phyloP scores from a whole-genome alignment of 2,329 filamentous ascomycete species.

The Verticillium isaacii region DNA sequence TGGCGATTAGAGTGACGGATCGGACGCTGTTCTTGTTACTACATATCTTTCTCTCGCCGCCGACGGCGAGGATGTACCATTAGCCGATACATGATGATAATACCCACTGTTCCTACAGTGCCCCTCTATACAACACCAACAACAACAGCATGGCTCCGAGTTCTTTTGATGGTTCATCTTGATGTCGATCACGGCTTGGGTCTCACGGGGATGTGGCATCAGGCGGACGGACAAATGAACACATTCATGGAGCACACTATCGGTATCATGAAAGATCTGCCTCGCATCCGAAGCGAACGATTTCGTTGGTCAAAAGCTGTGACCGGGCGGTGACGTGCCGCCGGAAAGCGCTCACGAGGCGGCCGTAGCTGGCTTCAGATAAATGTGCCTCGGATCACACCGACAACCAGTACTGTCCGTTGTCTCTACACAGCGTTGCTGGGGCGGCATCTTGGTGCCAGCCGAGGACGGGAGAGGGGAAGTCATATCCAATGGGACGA shows the following conservation, averaged over 20 bases:
- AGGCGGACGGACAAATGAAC: no score
- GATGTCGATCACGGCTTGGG: neutral
- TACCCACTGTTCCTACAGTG: neutral
- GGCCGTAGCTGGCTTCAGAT: neutral
- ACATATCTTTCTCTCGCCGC: neutral
- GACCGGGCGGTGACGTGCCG: neutral
- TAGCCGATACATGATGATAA: neutral
- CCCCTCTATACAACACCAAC: neutral
- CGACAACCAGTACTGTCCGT: neutral
- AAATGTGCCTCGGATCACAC: neutral
- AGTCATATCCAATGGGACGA: neutral
- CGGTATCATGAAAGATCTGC: neutral
- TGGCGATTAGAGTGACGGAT: neutral
- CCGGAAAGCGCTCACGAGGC: neutral
- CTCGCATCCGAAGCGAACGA: neutral
- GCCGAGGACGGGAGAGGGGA: neutral
- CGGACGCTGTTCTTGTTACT: neutral
- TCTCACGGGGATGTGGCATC: no score
- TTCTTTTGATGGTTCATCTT: neutral
- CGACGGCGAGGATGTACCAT: neutral
- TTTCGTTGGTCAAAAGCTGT: neutral
- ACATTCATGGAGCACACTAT: no score
- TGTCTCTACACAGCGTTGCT: neutral
- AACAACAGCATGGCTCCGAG: neutral
- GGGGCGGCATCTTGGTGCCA: neutral